phyloP scores from a whole-genome alignment of 164 flowering plant genomes.

The Chloranthus sessilifolius region DNA sequence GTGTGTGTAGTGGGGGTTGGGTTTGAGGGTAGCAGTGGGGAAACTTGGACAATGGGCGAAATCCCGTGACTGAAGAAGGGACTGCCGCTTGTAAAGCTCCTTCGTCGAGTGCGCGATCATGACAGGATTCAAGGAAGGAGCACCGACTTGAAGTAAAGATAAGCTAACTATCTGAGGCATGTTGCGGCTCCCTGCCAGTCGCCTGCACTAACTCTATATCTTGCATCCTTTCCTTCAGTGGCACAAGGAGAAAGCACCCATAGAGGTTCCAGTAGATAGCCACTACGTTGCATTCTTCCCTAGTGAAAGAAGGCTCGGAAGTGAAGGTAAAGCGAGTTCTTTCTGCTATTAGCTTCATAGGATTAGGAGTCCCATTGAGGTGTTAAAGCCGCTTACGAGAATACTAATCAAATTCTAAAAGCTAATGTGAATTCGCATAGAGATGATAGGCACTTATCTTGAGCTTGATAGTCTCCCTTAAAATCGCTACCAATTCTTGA shows the following conservation, averaged over 20 bases:
- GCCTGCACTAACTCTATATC: too few relatives aligned
- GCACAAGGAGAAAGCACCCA: background rate
- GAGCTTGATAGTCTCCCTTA: background rate
- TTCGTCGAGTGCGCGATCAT: too few relatives aligned
- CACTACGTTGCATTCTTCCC: too few relatives aligned
- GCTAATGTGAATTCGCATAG: background rate
- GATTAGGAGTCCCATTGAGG: background rate
- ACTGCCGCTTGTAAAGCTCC: too few relatives aligned
- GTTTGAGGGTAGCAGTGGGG: too few relatives aligned
- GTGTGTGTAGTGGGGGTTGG: too few relatives aligned
- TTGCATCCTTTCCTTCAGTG: background rate
- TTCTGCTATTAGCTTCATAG: background rate
- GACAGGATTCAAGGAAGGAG: too few relatives aligned
- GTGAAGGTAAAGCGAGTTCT: constrained; percentile 1
- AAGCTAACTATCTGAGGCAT: too few relatives aligned
- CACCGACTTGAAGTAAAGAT: too few relatives aligned
- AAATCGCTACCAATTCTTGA: background rate
- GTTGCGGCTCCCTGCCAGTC: too few relatives aligned
- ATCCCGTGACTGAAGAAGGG: too few relatives aligned
- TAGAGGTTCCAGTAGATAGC: background rate
- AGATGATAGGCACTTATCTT: background rate
- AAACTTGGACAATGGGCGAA: too few relatives aligned
- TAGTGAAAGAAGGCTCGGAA: background rate
- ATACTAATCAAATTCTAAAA: background rate
- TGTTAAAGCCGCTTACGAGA: background rate